Base-by-base conservation (phyloP, 2,329 filamentous ascomycete genomes). In the Stagonosporopsis rhizophila region DNA sequence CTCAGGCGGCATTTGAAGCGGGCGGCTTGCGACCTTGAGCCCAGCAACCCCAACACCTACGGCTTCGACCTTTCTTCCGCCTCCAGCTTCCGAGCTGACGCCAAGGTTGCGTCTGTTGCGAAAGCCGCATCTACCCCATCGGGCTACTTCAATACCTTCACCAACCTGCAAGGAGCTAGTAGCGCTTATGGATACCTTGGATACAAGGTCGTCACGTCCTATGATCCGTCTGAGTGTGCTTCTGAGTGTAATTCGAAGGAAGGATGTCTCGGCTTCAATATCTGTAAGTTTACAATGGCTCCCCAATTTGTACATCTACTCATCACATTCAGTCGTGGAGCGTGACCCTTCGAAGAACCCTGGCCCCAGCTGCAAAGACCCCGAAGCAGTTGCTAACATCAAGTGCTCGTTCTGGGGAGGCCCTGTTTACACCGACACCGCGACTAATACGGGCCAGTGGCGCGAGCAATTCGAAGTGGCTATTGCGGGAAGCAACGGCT, bases 361-460 rank as follows among this genome's bases (percentile, higher is more conserved):
- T 25, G 35, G 28, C 5, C 17, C 27, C 2, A 19, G 22, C n/a
- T 52, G 50, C 22, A 25, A 20, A 2, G 32, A 52, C 12, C 50
- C 50, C n/a, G 50, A 52, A 6, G 34, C 50, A 6, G 19, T 52
- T 19, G 37, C 50, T 9, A 52, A 52, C 27, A 44, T 52, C 27
- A 52, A 52, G 32, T 52, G 50, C n/a, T 52, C 50, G 6, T 39
- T 52, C 28, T 52, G 37, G 34, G 50, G 42, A n/a, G 35, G 37
- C 3, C 50, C 50, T 14, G 50, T 52, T 0, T 38, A 38, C 20
- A 34, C 19, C 35, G 23, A 52, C 15, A 39, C 50, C 12, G 50
- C 50, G 3, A 52, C 50, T 6, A 52, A 52, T 35, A 34, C 46
- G 25, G 50, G 50, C 12, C 50, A 52, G 27, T 52, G 50, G 50